Conservation (phyloP, 192 early-diverging fungal genomes). For the Rhizophlyctis rosea region DNA sequence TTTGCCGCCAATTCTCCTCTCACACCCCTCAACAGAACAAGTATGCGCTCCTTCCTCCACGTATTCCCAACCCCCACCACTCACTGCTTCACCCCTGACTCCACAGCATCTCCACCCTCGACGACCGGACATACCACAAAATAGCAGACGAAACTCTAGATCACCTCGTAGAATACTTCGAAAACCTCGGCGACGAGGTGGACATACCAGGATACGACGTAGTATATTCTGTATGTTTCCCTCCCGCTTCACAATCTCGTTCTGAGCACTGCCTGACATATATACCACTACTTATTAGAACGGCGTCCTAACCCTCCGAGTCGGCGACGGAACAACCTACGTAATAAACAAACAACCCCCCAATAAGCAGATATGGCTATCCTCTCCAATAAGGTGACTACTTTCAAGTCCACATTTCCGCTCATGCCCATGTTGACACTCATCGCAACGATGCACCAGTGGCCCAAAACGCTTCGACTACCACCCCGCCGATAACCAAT, state of each 20-base stretch:
- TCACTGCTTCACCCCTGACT: too few species aligned
- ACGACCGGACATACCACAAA: conserved; percentile 17
- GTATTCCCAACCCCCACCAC: too few species aligned
- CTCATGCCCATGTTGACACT: neutral
- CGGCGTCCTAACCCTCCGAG: conserved; percentile 84
- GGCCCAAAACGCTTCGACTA: neutral
- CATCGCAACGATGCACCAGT: neutral
- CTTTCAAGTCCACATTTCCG: neutral
- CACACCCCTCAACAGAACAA: too few species aligned
- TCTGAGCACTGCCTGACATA: too few species aligned
- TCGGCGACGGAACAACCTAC: conserved; percentile 80
- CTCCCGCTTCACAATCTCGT: neutral
- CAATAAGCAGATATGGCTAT: conserved; percentile 97
- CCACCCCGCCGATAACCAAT: neutral
- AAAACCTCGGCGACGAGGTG: conserved; percentile 69
- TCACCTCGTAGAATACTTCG: conserved; percentile 65
- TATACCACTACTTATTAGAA: conserved; percentile 18
- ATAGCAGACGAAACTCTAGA: conserved; percentile 49
- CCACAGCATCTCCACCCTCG: too few species aligned
- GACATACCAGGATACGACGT: conserved; percentile 74
- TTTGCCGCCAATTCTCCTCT: too few species aligned
- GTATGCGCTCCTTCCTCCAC: too few species aligned
- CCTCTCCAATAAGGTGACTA: conserved; percentile 67
- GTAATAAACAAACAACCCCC: conserved; percentile 99
- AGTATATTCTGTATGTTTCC: conserved; percentile 66